Evolutionary conservation across 1,139 yeast genomes (phyloP).

Genomic region (Pneumocystis carinii): DNA sequence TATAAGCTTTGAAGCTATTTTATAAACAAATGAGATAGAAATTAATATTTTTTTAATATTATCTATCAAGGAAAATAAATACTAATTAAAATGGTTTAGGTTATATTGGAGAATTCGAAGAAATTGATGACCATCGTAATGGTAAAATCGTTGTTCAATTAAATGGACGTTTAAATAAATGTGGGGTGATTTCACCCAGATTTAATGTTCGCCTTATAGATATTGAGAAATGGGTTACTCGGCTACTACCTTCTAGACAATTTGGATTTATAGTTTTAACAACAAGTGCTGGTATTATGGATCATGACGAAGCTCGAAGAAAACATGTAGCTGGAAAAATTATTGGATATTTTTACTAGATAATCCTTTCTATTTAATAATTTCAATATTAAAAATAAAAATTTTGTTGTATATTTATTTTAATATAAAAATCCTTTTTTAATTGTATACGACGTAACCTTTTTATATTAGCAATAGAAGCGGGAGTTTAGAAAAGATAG

Average conservation of each 20-base stretch:
- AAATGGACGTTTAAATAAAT: slow-evolving; percentile 96
- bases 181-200: slow-evolving; percentile 97
- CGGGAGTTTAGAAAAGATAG: neutral
- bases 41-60: neutral
- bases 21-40: too few relatives aligned
- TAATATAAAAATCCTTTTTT: neutral
- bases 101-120: slow-evolving; percentile 98
- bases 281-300: slow-evolving; percentile 99
- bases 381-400: neutral
- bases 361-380: neutral
- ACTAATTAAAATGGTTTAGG: slow-evolving; percentile 28
- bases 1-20: too few relatives aligned
- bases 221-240: slow-evolving; percentile 95
- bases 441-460: neutral
- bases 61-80: neutral
- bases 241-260: slow-evolving; percentile 96
- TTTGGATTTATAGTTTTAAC: slow-evolving; percentile 94
- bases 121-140: slow-evolving; percentile 97
- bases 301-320: slow-evolving; percentile 99
- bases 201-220: slow-evolving; percentile 88
- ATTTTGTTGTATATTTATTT: neutral
- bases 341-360: slow-evolving; percentile 85
- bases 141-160: slow-evolving; percentile 94
- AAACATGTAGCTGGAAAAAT: slow-evolving; percentile 98
- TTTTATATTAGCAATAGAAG: neutral